Percentiles rank a stretch among this genome's conserved stretches.
Evolutionary conservation across 495 filamentous ascomycete species (phyloP).

Genomic region (Daldinia loculata): DNA sequence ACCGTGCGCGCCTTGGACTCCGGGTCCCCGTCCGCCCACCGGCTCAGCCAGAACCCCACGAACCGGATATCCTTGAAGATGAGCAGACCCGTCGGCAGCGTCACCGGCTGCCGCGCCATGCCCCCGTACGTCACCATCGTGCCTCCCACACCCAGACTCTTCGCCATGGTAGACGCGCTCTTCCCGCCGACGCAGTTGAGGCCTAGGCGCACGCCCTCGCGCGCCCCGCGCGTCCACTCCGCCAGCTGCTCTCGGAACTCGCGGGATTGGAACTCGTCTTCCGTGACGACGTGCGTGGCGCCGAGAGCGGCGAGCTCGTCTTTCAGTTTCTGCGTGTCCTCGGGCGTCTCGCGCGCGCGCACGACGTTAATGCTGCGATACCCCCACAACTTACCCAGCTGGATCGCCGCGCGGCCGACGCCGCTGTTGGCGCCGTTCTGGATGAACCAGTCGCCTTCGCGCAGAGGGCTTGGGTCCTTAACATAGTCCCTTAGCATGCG

Average conservation of each 20-base stretch:
- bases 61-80: slow-evolving; percentile 92
- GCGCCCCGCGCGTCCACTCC: slow-evolving; percentile 69
- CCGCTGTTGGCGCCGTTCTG: slow-evolving; percentile 97
- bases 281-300: slow-evolving; percentile 83
- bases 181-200: slow-evolving; percentile 97
- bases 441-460: slow-evolving; percentile 84
- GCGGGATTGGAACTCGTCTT: slow-evolving; percentile 69
- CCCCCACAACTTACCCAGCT: slow-evolving; percentile 84
- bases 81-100: slow-evolving; percentile 76
- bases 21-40: slow-evolving; percentile 81
- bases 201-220: slow-evolving; percentile 74
- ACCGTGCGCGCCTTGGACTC: slow-evolving; percentile 79
- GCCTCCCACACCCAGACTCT: slow-evolving; percentile 68
- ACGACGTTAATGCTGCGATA: slow-evolving; percentile 88
- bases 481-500: slow-evolving; percentile 90
- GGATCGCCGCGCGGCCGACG: slow-evolving; percentile 88
- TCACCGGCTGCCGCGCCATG: slow-evolving; percentile 86
- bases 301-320: slow-evolving; percentile 75
- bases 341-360: slow-evolving; percentile 67
- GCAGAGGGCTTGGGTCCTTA: slow-evolving; percentile 45
- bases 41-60: slow-evolving; percentile 93
- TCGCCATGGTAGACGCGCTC: slow-evolving; percentile 75
- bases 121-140: slow-evolving; percentile 94
- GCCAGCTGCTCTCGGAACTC: slow-evolving; percentile 70
- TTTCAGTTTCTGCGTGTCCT: slow-evolving; percentile 72